phyloP scores from a whole-genome alignment of 495 filamentous ascomycete species.

The Hyaloscypha bicolor region DNA sequence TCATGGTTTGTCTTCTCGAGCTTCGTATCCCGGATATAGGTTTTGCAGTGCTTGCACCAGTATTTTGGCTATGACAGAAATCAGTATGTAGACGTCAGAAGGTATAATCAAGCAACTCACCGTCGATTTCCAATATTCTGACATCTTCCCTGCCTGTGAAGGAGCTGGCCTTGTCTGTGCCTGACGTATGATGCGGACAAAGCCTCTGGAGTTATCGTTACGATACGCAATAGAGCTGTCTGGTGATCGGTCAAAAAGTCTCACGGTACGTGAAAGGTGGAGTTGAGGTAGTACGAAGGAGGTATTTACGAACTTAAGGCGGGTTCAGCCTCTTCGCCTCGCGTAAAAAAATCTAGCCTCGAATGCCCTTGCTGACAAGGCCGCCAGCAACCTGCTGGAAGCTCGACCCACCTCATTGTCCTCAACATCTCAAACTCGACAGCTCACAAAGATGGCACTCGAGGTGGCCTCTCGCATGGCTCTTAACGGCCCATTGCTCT shows the following conservation, averaged over 20 bases:
- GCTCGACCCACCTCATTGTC: background rate
- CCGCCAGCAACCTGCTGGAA: background rate
- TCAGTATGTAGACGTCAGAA: slow-evolving; percentile 25
- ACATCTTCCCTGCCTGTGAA: slow-evolving; percentile 56
- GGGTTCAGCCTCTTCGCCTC: slow-evolving; percentile 18
- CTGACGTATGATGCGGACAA: background rate
- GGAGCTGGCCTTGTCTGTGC: background rate
- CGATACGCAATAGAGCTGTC: background rate
- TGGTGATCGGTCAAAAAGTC: background rate
- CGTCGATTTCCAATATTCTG: slow-evolving; percentile 99
- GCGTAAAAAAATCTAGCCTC: slow-evolving; percentile 21
- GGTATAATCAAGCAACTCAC: slow-evolving; percentile 40
- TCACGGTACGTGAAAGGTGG: background rate
- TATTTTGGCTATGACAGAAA: slow-evolving; percentile 74
- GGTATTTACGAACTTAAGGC: background rate
- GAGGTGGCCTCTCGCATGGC: slow-evolving; percentile 24
- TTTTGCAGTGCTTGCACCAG: slow-evolving; percentile 97
- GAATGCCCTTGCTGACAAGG: slow-evolving; percentile 2
- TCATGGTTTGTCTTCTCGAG: slow-evolving; percentile 92
- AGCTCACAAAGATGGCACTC: slow-evolving; percentile 23
- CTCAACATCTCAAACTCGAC: background rate
- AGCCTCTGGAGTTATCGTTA: background rate
- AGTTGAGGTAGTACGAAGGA: background rate
- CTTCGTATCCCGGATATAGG: slow-evolving; percentile 88
- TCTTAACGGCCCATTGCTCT: slow-evolving; percentile 14